Conservation (phyloP, 2,329 filamentous ascomycete genomes). For the Fusarium stilboides region DNA sequence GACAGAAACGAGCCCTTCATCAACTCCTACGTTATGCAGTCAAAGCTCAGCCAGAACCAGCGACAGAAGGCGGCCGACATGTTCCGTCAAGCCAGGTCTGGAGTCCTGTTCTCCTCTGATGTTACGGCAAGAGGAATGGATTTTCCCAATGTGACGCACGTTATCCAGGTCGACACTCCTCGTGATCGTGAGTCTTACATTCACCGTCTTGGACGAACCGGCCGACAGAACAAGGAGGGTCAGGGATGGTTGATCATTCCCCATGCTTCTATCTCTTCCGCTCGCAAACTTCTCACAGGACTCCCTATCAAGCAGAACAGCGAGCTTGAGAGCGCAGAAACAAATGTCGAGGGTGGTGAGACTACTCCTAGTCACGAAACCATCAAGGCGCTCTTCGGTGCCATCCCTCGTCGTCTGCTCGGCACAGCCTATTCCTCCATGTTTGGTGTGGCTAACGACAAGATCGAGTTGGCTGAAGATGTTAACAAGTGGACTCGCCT, state of each 20-base stretch:
- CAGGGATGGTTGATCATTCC: conserved; percentile 78
- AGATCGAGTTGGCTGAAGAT: conserved; percentile 60
- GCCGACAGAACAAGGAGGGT: conserved; percentile 80
- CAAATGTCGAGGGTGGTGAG: conserved; percentile 67
- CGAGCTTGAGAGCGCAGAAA: conserved; percentile 65
- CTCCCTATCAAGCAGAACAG: conserved; percentile 73
- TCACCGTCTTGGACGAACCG: conserved; percentile 83
- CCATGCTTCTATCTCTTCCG: conserved; percentile 64
- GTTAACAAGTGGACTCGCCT: conserved; percentile 68
- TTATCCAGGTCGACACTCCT: conserved; percentile 80
- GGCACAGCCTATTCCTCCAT: conserved; percentile 68
- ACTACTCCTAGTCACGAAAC: conserved; percentile 63
- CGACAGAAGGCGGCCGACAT: conserved; percentile 79
- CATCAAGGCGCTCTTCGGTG: conserved; percentile 59
- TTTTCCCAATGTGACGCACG: conserved; percentile 84
- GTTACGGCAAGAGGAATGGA: conserved; percentile 88
- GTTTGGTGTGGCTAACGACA: conserved; percentile 66
- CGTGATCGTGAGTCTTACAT: conserved; percentile 79
- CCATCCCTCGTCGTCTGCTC: conserved; percentile 55
- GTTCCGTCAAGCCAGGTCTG: conserved; percentile 77
- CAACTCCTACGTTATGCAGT: conserved; percentile 76
- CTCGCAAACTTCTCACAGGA: conserved; percentile 67
- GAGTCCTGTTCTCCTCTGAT: conserved; percentile 82
- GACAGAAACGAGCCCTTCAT: conserved; percentile 57
- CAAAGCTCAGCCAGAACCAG: conserved; percentile 77